These are phyloP conservation scores for Ambrosiella xylebori DNA, from an alignment of 2,329 filamentous ascomycete species.

Conservation along the genomic window DNA sequence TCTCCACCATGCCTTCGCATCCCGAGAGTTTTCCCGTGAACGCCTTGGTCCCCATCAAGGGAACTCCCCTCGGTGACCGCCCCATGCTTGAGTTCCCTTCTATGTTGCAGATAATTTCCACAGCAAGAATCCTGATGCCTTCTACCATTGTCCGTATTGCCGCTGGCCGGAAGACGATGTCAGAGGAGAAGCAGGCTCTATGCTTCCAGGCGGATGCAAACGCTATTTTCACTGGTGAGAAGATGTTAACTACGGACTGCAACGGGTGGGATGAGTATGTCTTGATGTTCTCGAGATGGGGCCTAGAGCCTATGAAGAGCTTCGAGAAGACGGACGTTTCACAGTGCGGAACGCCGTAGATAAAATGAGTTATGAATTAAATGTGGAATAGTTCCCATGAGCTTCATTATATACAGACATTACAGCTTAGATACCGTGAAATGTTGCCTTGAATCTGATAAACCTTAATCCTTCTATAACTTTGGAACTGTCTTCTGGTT, in stretches of 20 bases:
- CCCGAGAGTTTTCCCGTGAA: constrained; percentile 88
- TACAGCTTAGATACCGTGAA: background rate
- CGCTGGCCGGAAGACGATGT: constrained; percentile 67
- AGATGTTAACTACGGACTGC: constrained; percentile 86
- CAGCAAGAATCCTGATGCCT: constrained; percentile 68
- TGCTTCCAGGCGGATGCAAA: constrained; percentile 88
- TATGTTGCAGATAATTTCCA: constrained; percentile 67
- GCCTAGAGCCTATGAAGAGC: constrained; percentile 57
- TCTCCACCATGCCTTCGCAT: constrained; percentile 62
- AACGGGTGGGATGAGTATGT: constrained; percentile 83
- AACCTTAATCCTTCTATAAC: background rate
- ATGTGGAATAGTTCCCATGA: background rate
- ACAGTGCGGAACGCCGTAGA: background rate
- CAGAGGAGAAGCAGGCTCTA: constrained; percentile 73
- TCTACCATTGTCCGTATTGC: constrained; percentile 74
- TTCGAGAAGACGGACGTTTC: constrained; percentile 20
- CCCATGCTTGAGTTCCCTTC: constrained; percentile 59
- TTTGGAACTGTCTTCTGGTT: background rate
- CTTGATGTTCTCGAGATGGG: constrained; percentile 70
- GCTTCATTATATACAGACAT: background rate
- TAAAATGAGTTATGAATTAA: too few relatives aligned
- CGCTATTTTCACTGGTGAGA: constrained; percentile 88
- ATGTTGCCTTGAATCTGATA: background rate
- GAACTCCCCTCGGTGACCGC: constrained; percentile 64
- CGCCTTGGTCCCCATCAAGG: constrained; percentile 76